phyloP scores from a whole-genome alignment of 345 rosid genomes.

The Lagerstroemia speciosa region DNA sequence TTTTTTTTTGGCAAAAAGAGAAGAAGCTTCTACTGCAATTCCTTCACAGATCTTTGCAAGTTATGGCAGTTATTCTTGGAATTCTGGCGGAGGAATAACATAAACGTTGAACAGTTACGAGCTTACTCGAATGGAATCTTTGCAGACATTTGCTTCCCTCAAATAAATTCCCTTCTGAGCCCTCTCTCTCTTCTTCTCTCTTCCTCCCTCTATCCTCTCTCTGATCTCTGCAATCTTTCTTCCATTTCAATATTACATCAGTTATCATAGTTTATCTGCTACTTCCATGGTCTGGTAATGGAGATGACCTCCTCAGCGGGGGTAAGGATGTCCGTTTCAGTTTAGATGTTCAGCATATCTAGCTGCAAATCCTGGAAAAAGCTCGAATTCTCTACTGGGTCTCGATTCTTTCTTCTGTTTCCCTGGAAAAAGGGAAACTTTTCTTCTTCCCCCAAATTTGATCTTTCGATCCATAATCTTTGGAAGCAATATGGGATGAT shows the following conservation, averaged over 20 bases:
- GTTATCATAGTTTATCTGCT: background rate
- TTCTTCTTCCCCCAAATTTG: background rate
- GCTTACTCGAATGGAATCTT: background rate
- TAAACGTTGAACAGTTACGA: background rate
- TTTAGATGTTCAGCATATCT: background rate
- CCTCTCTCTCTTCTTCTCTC: background rate
- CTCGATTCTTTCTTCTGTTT: conserved; percentile 2
- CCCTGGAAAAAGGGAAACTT: background rate
- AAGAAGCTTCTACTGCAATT: no score
- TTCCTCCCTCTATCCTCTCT: background rate
- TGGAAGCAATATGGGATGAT: background rate
- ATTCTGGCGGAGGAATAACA: background rate
- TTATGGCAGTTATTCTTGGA: background rate
- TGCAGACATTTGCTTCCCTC: background rate
- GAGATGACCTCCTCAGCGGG: background rate
- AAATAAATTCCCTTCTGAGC: background rate
- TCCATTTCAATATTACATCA: background rate
- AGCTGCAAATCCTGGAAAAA: conserved; percentile 1
- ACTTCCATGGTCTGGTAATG: background rate
- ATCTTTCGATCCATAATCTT: background rate
- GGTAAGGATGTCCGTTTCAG: background rate
- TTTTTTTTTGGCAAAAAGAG: no score
- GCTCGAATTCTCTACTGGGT: conserved; percentile 8
- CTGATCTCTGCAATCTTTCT: background rate
- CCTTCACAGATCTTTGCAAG: background rate